Evolutionary conservation across 228 moss, liverwort and hornwort species (phyloP).

Genomic region (Sphagnum fallax): DNA sequence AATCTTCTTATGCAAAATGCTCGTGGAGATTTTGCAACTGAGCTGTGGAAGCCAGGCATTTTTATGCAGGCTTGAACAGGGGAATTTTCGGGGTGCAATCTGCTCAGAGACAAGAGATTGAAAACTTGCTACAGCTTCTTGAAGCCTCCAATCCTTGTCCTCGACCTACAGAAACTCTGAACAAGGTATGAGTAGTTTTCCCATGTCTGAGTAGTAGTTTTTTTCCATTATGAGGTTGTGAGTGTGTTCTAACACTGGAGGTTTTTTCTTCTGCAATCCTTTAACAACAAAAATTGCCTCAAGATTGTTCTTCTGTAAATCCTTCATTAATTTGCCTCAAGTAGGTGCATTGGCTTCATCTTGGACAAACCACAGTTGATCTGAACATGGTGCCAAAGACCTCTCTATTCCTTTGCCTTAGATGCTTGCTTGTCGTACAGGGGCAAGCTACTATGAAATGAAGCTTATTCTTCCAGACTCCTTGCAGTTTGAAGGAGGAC

Average conservation of each 20-base stretch:
- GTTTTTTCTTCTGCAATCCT: not conserved
- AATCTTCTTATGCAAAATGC: too few species aligned
- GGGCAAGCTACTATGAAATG: too few species aligned
- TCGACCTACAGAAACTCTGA: constrained; percentile 67
- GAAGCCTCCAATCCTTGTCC: constrained; percentile 59
- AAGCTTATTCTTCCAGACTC: too few species aligned
- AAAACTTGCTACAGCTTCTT: constrained; percentile 51
- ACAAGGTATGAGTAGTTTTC: constrained; percentile 34
- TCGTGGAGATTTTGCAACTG: too few species aligned
- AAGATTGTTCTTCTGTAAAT: not conserved
- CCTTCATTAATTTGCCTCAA: not conserved
- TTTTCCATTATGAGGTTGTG: not conserved
- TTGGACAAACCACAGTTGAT: too few species aligned
- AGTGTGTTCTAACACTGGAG: not conserved
- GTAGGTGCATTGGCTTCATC: not conserved
- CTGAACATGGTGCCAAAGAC: too few species aligned
- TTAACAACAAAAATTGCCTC: not conserved
- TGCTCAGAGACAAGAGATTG: constrained; percentile 65
- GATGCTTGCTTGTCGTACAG: too few species aligned
- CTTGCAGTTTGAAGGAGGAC: too few species aligned
- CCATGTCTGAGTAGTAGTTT: not conserved
- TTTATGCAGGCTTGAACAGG: constrained; percentile 79
- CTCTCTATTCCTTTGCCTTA: too few species aligned
- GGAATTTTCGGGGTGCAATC: constrained; percentile 87
- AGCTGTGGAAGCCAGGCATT: too few species aligned